These are phyloP conservation scores for Camellia oleifera DNA, from an alignment of 179 eudicot species.

Conservation along the genomic window DNA sequence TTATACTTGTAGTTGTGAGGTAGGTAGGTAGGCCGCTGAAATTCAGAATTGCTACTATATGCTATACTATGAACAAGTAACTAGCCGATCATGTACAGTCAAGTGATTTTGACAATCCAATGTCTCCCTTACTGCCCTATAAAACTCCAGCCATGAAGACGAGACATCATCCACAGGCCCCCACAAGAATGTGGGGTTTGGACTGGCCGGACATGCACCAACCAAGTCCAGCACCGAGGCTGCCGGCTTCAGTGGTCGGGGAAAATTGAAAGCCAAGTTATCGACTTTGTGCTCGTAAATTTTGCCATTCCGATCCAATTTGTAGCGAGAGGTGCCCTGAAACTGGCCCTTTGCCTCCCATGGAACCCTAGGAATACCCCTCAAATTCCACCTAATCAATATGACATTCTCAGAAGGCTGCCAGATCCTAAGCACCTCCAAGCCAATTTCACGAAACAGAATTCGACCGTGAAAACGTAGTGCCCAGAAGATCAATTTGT, in stretches of 20 bases:
- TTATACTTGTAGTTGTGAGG: not conserved
- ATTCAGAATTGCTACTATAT: not conserved
- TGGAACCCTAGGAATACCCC: slow-evolving; percentile 76
- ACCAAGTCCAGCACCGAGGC: slow-evolving; percentile 74
- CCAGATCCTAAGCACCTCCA: slow-evolving; percentile 67
- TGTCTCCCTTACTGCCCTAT: slow-evolving; percentile 57
- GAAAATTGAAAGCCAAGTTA: slow-evolving; percentile 76
- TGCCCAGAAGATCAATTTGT: slow-evolving; percentile 79
- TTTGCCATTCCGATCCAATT: slow-evolving; percentile 72
- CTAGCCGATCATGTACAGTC: slow-evolving; percentile 46
- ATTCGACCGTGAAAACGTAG: slow-evolving; percentile 72
- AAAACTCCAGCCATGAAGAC: slow-evolving; percentile 66
- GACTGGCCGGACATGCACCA: slow-evolving; percentile 63
- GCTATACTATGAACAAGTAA: slow-evolving; percentile 42
- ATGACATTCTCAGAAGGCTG: slow-evolving; percentile 81
- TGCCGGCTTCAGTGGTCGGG: slow-evolving; percentile 56
- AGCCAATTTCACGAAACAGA: slow-evolving; percentile 60
- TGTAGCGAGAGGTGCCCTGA: slow-evolving; percentile 78
- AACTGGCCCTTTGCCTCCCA: slow-evolving; percentile 86
- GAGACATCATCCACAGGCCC: slow-evolving; percentile 37
- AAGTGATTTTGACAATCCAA: slow-evolving; percentile 39
- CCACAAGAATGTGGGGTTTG: slow-evolving; percentile 73
- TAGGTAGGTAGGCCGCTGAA: not conserved
- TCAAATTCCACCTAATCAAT: slow-evolving; percentile 68
- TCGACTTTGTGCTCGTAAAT: slow-evolving; percentile 86